phyloP scores from a whole-genome alignment of 139 green algal species.

The Ulvella scutata region DNA sequence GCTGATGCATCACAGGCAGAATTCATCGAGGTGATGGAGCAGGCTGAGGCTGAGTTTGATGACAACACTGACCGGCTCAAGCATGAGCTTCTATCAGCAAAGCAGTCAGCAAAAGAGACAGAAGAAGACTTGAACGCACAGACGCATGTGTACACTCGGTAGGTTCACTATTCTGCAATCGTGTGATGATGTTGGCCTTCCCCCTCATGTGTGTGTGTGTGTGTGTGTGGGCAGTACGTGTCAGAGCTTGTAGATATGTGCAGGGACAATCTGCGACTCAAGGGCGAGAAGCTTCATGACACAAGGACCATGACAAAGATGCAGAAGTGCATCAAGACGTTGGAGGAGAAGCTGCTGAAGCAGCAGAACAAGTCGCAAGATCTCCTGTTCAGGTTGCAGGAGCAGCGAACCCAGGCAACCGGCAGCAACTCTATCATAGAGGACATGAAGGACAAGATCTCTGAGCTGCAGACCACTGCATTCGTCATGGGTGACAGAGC shows the following conservation, averaged over 20 bases:
- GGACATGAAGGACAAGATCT: neutral
- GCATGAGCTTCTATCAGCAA: neutral
- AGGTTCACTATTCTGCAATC: neutral
- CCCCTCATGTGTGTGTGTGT: neutral
- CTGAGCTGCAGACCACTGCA: neutral
- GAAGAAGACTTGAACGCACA: neutral
- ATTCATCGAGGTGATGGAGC: neutral
- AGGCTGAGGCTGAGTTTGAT: neutral
- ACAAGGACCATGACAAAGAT: neutral
- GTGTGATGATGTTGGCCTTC: neutral
- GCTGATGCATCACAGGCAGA: neutral
- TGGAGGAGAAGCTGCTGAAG: neutral
- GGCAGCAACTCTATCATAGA: neutral
- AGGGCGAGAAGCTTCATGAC: neutral
- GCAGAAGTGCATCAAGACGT: neutral
- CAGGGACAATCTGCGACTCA: neutral
- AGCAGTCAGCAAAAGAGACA: neutral
- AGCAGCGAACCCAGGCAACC: neutral
- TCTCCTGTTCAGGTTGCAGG: neutral
- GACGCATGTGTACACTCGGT: neutral
- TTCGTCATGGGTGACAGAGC: neutral
- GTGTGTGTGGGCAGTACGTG: too few relatives aligned
- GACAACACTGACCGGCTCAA: neutral
- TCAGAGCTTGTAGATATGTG: neutral
- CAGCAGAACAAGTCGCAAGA: neutral